Evolutionary conservation across 805 yeast species (phyloP).

Genomic region (Martiniozyma abietophila): DNA sequence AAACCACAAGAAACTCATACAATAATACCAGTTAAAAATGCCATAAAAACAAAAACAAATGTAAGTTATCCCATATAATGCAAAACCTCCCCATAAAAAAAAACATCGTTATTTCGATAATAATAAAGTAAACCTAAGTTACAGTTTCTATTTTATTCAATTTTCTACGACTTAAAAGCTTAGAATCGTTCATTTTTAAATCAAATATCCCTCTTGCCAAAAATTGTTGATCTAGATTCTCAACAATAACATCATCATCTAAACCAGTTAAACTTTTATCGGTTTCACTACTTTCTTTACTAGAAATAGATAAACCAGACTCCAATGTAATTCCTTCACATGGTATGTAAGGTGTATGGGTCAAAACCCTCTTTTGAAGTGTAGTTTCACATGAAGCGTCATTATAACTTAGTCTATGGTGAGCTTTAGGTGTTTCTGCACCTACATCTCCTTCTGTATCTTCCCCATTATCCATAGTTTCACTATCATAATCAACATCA

Average conservation of each 20-base stretch:
- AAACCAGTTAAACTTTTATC: neutral
- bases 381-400: too few relatives aligned
- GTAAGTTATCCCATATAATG: too few relatives aligned
- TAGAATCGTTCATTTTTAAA: constrained; percentile 54
- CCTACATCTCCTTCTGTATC: constrained; percentile 14
- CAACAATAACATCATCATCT: neutral
- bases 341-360: constrained; percentile 14
- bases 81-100: too few relatives aligned
- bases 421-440: constrained; percentile 9
- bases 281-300: neutral
- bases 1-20: too few relatives aligned
- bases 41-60: too few relatives aligned
- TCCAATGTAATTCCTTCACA: too few relatives aligned
- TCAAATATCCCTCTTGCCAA: constrained; percentile 29
- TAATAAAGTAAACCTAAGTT: too few relatives aligned
- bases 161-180: constrained; percentile 49
- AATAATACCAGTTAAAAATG: too few relatives aligned
- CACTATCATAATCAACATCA: constrained; percentile 8
- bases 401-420: neutral
- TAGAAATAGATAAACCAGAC: too few relatives aligned
- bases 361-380: constrained; percentile 8
- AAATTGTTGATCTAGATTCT: constrained; percentile 16
- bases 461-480: constrained; percentile 7
- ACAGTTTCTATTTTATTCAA: too few relatives aligned
- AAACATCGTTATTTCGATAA: too few relatives aligned